phyloP scores from a whole-genome alignment of 2,329 filamentous ascomycete genomes.

The Clonostachys byssicola region DNA sequence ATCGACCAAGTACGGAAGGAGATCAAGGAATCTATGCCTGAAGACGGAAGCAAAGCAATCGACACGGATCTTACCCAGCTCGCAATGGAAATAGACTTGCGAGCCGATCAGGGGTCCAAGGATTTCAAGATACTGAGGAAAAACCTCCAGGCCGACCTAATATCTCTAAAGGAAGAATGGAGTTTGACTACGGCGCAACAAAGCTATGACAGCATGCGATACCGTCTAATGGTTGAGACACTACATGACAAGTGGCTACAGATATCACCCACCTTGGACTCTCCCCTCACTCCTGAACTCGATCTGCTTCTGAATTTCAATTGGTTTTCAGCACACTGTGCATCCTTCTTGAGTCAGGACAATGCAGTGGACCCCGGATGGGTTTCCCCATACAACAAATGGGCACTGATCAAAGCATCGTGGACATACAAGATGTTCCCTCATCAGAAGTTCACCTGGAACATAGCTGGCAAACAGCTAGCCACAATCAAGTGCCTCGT shows the following conservation, averaged over 20 bases:
- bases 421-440: constrained; percentile 35
- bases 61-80: constrained; percentile 29
- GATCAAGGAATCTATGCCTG: constrained; percentile 17
- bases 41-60: constrained; percentile 15
- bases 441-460: constrained; percentile 32
- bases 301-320: neutral
- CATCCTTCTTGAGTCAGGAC: neutral
- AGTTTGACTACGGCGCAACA: constrained; percentile 7
- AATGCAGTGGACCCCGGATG: neutral
- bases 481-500: constrained; percentile 37
- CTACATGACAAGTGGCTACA: neutral
- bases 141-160: constrained; percentile 25
- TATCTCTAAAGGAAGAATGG: constrained; percentile 24
- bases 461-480: constrained; percentile 43
- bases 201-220: neutral
- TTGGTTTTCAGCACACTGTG: neutral
- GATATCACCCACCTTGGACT: neutral
- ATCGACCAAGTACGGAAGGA: constrained; percentile 29
- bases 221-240: neutral
- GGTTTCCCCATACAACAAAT: constrained; percentile 24
- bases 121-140: constrained; percentile 23
- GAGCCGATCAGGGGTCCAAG: constrained; percentile 12
- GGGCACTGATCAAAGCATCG: constrained; percentile 48
- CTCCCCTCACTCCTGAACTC: neutral
- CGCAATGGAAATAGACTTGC: constrained; percentile 23